Evolutionary conservation across 768 basidiomycete genomes (phyloP), one percentile per base, ranked within the genome.

Genomic region (Lentinula edodes): DNA sequence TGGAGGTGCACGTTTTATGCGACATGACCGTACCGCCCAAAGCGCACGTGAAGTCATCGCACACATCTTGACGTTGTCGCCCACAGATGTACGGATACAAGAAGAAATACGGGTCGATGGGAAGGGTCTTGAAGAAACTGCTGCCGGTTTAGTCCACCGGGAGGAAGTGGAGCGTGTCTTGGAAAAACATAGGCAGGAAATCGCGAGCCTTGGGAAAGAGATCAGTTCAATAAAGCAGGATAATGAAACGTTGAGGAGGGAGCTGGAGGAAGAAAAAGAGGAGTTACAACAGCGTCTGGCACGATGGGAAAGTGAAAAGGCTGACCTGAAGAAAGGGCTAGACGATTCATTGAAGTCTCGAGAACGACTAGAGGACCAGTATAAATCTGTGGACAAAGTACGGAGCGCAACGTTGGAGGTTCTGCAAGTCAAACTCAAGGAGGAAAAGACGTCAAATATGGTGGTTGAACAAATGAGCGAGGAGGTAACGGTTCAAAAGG

Each of bases 1-100:
- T 51, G 72, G 72, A 65, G 79, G 78, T 38, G 78, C 80, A 3
- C 60, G 61, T 10, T 61, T 77, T 16, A 69, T 73, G 28, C 75
- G 79, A 42, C 76, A 78, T 59, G 63, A 62, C 39, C 68, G 70
- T 42, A 73, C 72, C 1, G 61, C 68, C 18, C 50, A 67, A 6
- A 73, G 72, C 28, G 70, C 80, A 3, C 70, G 67, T 1, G 46
- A 67, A 32, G 65, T 78, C 53, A 56, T 80, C 6, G 69, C 70
- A 16, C 68, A 70, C 56, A 62, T 80, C 64, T 59, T 69, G 16
- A 60, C 58, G 15, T 43, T 63, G 9, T 12, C 16, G 5, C 65
- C 66, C 16, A 41, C 45, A 6, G 20, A 41, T 36, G 39, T 63
- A n/a, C 66, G 63, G 23, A 66, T 67, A n/a, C 63, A 64, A n/a